Base-by-base conservation (phyloP, 352 stramenopile genomes). In the Phytophthora chlamydospora region DNA sequence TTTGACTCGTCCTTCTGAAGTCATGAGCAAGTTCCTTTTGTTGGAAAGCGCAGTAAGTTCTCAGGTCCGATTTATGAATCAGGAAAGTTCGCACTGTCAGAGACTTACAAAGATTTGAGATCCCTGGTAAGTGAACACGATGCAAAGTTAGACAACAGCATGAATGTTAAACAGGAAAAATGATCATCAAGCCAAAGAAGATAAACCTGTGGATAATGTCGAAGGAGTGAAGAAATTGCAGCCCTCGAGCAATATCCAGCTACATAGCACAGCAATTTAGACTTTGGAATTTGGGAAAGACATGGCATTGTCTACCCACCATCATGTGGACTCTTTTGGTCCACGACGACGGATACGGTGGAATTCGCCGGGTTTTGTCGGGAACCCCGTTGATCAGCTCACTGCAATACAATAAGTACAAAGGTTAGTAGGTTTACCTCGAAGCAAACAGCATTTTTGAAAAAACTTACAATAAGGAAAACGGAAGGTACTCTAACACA, bases 201-300 rank as follows among this genome's bases (percentile, higher is more conserved):
- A 50, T 56, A 53, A 45, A 91, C 83, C 81, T 73, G 58, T 92
- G 83, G 43, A 92, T 84, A 50, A 94, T 90, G 50, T 83, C 78
- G 66, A 94, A 92, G 29, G 83, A 92, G 38, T 92, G 85, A 13
- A 91, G 61, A 49, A 90, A 94, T 60, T 91, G 79, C 11, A 91
- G 54, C 29, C 81, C 85, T 43, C 80, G 75, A 40, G 85, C 81
- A 32, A 89, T 51, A 67, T 92, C 85, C 24, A 92, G 45, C 80
- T 91, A 50, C 4, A 50, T 12, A 45, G 24, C 8, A 42, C 33
- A 56, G 19, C 7, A 38, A 51, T 4, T 49, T 38, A 38, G 38
- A 42, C 47, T 41, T 4, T 6, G 21, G 33, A 51, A 11, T 34
- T 61, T 13, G 9, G 5, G 17, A 32, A 16, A 35, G 10, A 46